Evolutionary conservation across 2,329 filamentous ascomycete species (phyloP), one percentile per base, ranked within the genome.

Genomic region (Colletotrichum chlorophyti): DNA sequence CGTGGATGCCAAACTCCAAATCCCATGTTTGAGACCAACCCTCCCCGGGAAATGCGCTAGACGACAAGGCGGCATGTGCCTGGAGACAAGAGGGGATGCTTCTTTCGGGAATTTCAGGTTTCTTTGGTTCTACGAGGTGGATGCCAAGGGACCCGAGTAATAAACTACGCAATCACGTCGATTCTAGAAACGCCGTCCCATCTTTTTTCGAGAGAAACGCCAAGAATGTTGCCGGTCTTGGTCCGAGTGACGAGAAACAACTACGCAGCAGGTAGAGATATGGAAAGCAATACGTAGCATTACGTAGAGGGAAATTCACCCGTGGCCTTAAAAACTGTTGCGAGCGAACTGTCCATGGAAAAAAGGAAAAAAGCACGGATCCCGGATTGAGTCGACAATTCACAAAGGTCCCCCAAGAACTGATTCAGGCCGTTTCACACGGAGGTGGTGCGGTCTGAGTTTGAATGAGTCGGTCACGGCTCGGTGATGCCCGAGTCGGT

Each of bases 341-440:
- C n/a, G n/a, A n/a, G n/a, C n/a, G n/a, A n/a, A n/a, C n/a, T n/a
- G n/a, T n/a, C n/a, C n/a, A n/a, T n/a, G n/a, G n/a, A n/a, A n/a
- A n/a, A n/a, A n/a, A n/a, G n/a, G 10, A 14, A 12, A 14, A 24
- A 26, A 24, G 21, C 23, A n/a, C n/a, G n/a, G n/a, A n/a, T n/a
- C n/a, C 32, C 29, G 47, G 29, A 26, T 45, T 41, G 42, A 43
- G 31, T 38, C 32, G 42, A 29, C 41, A 24, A 34, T 26, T 37
- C 17, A 35, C 31, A 41, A 27, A 32, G 49, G 54, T 54, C 54
- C 50, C 34, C 29, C 49, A 35, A 12, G 21, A 32, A 49, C 55
- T 49, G 55, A 59, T 59, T 55, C 55, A 59, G 29, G 43, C 55
- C 37, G 51, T 59, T 59, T 59, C 55, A 55, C 32, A 55, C 26